These are phyloP conservation scores for Paxillus involutus DNA, from an alignment of 768 basidiomycete species.

Conservation along the genomic window DNA sequence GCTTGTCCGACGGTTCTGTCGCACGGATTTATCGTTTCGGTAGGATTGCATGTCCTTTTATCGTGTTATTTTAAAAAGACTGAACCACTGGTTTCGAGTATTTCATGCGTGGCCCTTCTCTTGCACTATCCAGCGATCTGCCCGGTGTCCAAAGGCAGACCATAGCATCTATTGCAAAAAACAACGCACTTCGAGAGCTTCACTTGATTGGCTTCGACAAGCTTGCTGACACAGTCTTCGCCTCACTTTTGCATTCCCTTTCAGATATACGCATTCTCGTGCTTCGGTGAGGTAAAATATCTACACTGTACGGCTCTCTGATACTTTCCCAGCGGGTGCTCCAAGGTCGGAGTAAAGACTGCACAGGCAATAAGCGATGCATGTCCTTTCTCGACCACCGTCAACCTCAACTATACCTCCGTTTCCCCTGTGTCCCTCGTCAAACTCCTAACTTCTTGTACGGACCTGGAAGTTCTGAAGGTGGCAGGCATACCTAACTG, in stretches of 20 bases:
- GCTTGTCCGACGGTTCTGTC: constrained; percentile 52
- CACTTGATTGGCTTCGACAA: constrained; percentile 53
- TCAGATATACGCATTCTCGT: constrained; percentile 46
- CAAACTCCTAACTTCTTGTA: constrained; percentile 37
- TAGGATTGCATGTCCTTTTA: constrained; percentile 24
- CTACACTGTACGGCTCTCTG: constrained; percentile 11
- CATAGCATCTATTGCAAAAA: constrained; percentile 40
- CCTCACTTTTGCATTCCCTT: constrained; percentile 45
- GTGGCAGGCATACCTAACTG: constrained; percentile 61
- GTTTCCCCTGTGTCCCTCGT: constrained; percentile 49
- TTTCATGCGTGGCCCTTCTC: constrained; percentile 54
- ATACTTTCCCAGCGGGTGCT: constrained; percentile 49
- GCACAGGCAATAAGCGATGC: constrained; percentile 40
- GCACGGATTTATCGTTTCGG: constrained; percentile 56
- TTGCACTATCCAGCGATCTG: constrained; percentile 47
- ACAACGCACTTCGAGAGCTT: constrained; percentile 41
- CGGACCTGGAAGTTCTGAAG: constrained; percentile 54
- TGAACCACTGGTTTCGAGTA: constrained; percentile 36
- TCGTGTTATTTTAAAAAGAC: background rate
- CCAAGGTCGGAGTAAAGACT: constrained; percentile 53
- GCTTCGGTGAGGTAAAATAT: constrained; percentile 46
- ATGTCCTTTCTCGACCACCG: constrained; percentile 35
- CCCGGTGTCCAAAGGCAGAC: constrained; percentile 55
- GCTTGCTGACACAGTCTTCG: constrained; percentile 51
- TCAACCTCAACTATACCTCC: constrained; percentile 66